phyloP scores from a whole-genome alignment of 345 rosid genomes.

The Atalantia buxifolia region DNA sequence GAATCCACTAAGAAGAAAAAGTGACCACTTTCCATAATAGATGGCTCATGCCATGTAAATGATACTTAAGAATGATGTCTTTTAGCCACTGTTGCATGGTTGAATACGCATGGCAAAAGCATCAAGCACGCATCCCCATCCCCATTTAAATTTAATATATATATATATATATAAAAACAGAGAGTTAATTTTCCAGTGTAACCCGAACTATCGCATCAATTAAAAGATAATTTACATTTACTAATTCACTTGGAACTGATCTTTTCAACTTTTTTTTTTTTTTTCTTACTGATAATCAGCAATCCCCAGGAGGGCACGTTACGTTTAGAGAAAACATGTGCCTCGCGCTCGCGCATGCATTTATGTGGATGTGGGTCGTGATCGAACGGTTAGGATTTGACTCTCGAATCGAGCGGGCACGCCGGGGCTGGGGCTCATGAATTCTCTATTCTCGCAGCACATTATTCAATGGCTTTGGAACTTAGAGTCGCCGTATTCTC shows the following conservation, averaged over 20 bases:
- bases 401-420: conserved; percentile 51
- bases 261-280: not conserved
- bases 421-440: conserved; percentile 16
- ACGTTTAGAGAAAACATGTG: conserved; percentile 24
- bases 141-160: not conserved
- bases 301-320: conserved; percentile 33
- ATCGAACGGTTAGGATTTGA: conserved; percentile 37
- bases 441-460: conserved; percentile 19
- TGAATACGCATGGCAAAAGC: conserved; percentile 21
- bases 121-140: conserved; percentile 16
- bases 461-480: conserved; percentile 44
- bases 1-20: not conserved
- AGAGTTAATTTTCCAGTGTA: not conserved
- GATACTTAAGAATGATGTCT: conserved; percentile 1
- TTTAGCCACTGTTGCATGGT: conserved; percentile 16
- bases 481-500: conserved; percentile 40
- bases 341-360: conserved; percentile 26
- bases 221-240: not conserved
- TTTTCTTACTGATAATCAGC: not conserved
- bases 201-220: not conserved
- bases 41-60: conserved; percentile 17
- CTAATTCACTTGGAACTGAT: not conserved
- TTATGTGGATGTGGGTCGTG: conserved; percentile 32
- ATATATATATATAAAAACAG: too few relatives aligned
- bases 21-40: not conserved